Evolutionary conservation across 2,329 filamentous ascomycete species (phyloP).

Genomic region (Amesomyces nigricolor): DNA sequence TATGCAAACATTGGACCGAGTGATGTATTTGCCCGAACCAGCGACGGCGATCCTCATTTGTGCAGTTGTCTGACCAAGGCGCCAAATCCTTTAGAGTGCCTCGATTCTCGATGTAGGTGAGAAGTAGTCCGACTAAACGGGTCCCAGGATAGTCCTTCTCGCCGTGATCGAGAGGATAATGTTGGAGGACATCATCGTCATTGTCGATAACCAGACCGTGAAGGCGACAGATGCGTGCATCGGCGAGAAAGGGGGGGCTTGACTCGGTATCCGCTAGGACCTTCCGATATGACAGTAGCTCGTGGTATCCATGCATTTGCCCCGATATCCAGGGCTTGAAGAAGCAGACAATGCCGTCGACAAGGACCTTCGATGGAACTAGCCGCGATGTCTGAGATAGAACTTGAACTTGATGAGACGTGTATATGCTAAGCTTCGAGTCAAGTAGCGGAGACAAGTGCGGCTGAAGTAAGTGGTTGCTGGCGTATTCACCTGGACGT

Average conservation of each 20-base stretch:
- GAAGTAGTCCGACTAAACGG: conserved; percentile 7
- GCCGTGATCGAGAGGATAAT: too few relatives aligned
- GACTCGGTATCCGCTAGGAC: conserved; percentile 5
- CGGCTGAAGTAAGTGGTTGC: background rate
- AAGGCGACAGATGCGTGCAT: too few relatives aligned
- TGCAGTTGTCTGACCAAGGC: conserved; percentile 4
- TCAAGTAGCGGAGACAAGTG: background rate
- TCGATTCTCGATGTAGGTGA: conserved; percentile 2
- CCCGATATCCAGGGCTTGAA: conserved; percentile 1
- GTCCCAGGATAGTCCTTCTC: too few relatives aligned
- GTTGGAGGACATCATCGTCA: too few relatives aligned
- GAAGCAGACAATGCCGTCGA: background rate
- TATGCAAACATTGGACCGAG: conserved; percentile 20
- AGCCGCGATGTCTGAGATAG: background rate
- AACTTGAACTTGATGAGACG: background rate
- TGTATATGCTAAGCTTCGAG: background rate
- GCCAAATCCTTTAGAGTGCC: conserved; percentile 5
- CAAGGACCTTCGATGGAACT: background rate
- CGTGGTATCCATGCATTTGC: conserved; percentile 1
- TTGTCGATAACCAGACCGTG: too few relatives aligned
- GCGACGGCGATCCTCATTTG: conserved; percentile 7
- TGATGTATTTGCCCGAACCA: conserved; percentile 1
- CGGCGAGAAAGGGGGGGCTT: conserved; percentile 9
- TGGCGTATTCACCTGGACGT: background rate
- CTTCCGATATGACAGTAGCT: conserved; percentile 1